Base-by-base conservation (phyloP, 129 eudicot genomes). In the Helichrysum umbraculigerum region DNA sequence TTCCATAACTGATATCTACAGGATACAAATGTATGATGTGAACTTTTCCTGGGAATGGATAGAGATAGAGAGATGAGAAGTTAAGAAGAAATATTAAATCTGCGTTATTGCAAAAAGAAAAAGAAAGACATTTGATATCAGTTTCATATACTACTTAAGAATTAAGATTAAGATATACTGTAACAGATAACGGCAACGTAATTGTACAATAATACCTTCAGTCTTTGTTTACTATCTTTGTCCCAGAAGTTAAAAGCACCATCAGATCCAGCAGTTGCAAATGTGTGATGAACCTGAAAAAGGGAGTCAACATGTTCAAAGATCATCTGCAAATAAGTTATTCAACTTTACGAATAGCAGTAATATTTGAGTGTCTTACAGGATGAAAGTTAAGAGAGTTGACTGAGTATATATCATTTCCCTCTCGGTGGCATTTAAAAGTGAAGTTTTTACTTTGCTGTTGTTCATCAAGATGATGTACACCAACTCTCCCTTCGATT, bases 401-500 rank as follows among this genome's bases (percentile, higher is more conserved):
- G 87, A 95, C 99, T 0, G 99, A 89, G 87, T 87, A 91, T 56
- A 95, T 89, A 47, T 95, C 96, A 80, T 86, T 91, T 61, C 92
- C 89, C 17, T 91, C 99, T 81, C 99, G 88, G 80, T 95, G 99
- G 68, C 97, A 91, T 84, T 95, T 91, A 84, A 95, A 95, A 61
- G 99, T 91, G 59, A 95, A 95, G 81, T 95, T 95, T 85, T 91
- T 91, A 81, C 83, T 81, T 71, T 87, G 87, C 28, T 87, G 97
- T 61, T 87, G 34, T 61, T 95, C 99, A 79, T 95, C 99, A 74
- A 95, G 90, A 79, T 95, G 97, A 81, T 91, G 99, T 14, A 95
- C 96, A 68, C 99, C 99, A 82, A 95, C 97, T 79, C 97, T 87
- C 72, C 99, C 99, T 83, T 95, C 99, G 56, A 95, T 95, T 56